phyloP scores from a whole-genome alignment of 1,284 basidiomycete species.

The Kalmanozyma brasiliensis region DNA sequence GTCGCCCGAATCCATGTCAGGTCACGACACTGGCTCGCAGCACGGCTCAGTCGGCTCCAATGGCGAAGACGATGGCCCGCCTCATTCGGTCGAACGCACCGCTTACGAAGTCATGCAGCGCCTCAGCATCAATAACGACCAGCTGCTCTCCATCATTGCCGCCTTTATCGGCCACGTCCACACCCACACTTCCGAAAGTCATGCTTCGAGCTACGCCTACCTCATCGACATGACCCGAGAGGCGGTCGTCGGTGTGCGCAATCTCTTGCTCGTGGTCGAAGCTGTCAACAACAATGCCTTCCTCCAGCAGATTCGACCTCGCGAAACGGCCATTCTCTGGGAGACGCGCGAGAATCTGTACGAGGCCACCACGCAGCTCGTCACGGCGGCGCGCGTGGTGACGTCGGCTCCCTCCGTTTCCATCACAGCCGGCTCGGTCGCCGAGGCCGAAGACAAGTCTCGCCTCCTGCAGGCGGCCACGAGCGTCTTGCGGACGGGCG shows the following conservation, averaged over 20 bases:
- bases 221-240: conserved; percentile 93
- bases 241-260: conserved; percentile 90
- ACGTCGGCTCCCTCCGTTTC: conserved; percentile 70
- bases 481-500: conserved; percentile 76
- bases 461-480: conserved; percentile 83
- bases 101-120: conserved; percentile 72
- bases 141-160: conserved; percentile 88
- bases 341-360: conserved; percentile 84
- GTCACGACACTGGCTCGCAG: conserved; percentile 72
- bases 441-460: conserved; percentile 83
- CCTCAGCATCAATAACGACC: conserved; percentile 73
- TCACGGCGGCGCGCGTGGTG: conserved; percentile 80
- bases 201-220: conserved; percentile 86
- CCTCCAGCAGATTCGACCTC: conserved; percentile 47
- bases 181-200: conserved; percentile 85
- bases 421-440: conserved; percentile 69
- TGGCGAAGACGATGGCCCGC: conserved; percentile 73
- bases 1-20: conserved; percentile 46
- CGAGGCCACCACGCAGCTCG: conserved; percentile 83
- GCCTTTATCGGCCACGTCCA: conserved; percentile 97
- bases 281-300: conserved; percentile 69
- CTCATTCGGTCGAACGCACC: conserved; percentile 76
- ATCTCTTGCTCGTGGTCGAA: conserved; percentile 90
- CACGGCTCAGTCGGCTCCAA: conserved; percentile 71
- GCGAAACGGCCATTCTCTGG: conserved; percentile 54